Conservation (phyloP, 208 protist genomes). For the Angomonas deanei region DNA sequence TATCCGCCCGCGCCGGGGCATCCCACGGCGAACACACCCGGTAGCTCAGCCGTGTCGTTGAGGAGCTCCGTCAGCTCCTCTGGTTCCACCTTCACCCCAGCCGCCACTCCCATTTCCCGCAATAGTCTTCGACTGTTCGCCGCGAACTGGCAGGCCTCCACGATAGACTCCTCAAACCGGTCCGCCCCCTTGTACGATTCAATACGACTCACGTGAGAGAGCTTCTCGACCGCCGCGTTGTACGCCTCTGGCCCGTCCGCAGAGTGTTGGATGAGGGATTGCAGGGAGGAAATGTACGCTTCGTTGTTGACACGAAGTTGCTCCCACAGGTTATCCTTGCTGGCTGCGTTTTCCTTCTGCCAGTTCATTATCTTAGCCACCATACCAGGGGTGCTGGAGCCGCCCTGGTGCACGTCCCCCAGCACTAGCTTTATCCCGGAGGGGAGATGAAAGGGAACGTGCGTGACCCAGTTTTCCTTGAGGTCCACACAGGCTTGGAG, state of each 20-base stretch:
- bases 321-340: slow-evolving; percentile 64
- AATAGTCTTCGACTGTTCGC: slow-evolving; percentile 37
- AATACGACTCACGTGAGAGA: slow-evolving; percentile 6
- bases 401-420: slow-evolving; percentile 85
- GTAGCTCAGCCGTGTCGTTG: slow-evolving; percentile 72
- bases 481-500: slow-evolving; percentile 51
- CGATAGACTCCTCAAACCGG: slow-evolving; percentile 31
- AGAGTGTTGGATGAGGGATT: slow-evolving; percentile 22
- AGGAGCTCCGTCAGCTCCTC: slow-evolving; percentile 71
- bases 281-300: slow-evolving; percentile 53
- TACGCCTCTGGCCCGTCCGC: slow-evolving; percentile 14
- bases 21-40: slow-evolving; percentile 90
- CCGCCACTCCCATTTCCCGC: slow-evolving; percentile 76
- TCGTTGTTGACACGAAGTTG: slow-evolving; percentile 60
- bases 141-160: slow-evolving; percentile 36
- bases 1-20: slow-evolving; percentile 93
- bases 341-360: slow-evolving; percentile 43
- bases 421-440: slow-evolving; percentile 80
- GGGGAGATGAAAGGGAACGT: slow-evolving; percentile 71
- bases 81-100: slow-evolving; percentile 87
- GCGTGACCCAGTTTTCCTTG: slow-evolving; percentile 53
- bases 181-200: background rate
- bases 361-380: slow-evolving; percentile 91
- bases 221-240: slow-evolving; percentile 20
- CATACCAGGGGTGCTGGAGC: slow-evolving; percentile 93